phyloP scores from a whole-genome alignment of 176 grass and related monocot species.

The Aegilops longissima region DNA sequence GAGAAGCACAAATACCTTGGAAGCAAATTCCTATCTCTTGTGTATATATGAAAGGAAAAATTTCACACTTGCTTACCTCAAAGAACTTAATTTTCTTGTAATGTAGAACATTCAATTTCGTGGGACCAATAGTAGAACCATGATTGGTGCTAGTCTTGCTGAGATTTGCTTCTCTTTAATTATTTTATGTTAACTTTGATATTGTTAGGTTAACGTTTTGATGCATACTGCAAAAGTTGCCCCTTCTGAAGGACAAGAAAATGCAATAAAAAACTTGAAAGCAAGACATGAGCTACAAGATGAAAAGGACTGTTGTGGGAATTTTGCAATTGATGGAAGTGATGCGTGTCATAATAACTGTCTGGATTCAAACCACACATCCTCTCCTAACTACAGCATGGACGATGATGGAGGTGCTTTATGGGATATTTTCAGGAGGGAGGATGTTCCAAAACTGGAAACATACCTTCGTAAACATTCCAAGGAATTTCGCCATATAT shows the following conservation, averaged over 20 bases:
- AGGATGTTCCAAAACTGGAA: conserved; percentile 53
- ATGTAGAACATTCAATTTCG: not conserved
- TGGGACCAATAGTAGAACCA: not conserved
- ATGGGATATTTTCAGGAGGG: conserved; percentile 86
- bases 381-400: conserved; percentile 12
- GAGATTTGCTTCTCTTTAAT: not conserved
- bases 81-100: not conserved
- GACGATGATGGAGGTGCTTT: conserved; percentile 51
- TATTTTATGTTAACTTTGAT: not conserved
- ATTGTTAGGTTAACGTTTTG: conserved; percentile 72
- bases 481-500: conserved; percentile 66
- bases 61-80: not conserved
- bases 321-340: conserved; percentile 29
- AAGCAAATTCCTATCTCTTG: not conserved
- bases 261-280: conserved; percentile 50
- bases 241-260: conserved; percentile 38
- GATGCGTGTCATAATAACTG: conserved; percentile 12
- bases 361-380: conserved; percentile 29
- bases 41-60: not conserved
- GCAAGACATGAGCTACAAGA: conserved; percentile 43
- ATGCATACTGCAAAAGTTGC: conserved; percentile 61
- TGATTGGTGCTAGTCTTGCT: not conserved
- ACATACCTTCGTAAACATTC: conserved; percentile 54
- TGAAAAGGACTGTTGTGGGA: conserved; percentile 30
- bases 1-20: not conserved